Base-by-base conservation (phyloP, 208 protist genomes). In the Trichomonas gallinae region DNA sequence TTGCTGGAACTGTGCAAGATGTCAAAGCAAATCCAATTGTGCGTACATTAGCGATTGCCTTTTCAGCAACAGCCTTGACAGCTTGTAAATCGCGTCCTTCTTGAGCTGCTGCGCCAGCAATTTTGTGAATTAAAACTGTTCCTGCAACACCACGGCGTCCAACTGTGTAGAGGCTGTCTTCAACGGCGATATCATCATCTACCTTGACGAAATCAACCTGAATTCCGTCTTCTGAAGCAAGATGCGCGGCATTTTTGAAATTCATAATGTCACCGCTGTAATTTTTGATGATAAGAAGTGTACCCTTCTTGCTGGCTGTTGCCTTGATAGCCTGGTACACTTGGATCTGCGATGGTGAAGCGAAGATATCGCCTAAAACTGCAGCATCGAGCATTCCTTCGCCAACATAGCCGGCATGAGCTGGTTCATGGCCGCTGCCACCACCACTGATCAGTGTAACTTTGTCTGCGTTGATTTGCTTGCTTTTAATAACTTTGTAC, bases 181-280 rank as follows among this genome's bases (percentile, higher is more conserved):
- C 36, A 44, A 87, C 44, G 38, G 81, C 38, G 26, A 87, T 87
- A 44, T 87, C 81, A 21, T 87, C 81, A 45, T 31, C 38, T 21
- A 87, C 38, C 1, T 45, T 87, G 3, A 87, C 26, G 36, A 87
- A 45, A 31, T 87, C 81, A 21, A 87, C 81, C 44, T 87, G 38
- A 21, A 87, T 21, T 87, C 81, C 81, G 15, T 45, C 9, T 10
- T 31, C 2, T 17, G 96, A 96, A 4, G 98, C 98, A 96, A 98
- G 97, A 9, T 98, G 97, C n/a, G 98, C 97, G 31, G 98, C 98
- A 83, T 98, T 98, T 45, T 97, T 97, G 97, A 99, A 99, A 93
- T 98, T 98, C 17, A 99, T 96, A 38, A 98, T 96, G 96, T 99
- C 98, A 21, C 98, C 98, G 2, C 98, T 98, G 97, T 99, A 99